phyloP scores from a whole-genome alignment of 805 yeast genomes.

The Lipomyces orientalis region DNA sequence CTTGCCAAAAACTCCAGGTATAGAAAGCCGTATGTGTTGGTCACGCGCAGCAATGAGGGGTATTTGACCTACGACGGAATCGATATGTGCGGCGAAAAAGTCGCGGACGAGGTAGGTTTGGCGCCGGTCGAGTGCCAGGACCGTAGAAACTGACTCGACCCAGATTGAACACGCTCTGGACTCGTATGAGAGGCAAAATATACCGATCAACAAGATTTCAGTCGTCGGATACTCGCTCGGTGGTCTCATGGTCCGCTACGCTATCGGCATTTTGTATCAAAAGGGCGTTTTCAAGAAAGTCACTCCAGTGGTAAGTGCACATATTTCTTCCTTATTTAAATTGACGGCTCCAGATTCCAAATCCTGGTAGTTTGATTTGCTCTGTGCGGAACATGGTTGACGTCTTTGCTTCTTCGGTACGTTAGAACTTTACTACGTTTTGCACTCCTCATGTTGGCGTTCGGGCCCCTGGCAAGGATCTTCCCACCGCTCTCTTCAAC shows the following conservation, averaged over 20 bases:
- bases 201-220: conserved; percentile 66
- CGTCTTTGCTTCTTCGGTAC: conserved; percentile 1
- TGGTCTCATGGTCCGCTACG: conserved; percentile 80
- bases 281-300: conserved; percentile 59
- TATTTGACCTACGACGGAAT: conserved; percentile 85
- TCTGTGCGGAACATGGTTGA: conserved; percentile 4
- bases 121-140: conserved; percentile 30
- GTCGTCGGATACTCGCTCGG: conserved; percentile 85
- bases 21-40: conserved; percentile 43
- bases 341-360: not conserved
- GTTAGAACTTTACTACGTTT: conserved; percentile 59
- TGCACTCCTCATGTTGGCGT: conserved; percentile 75
- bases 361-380: not conserved
- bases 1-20: conserved; percentile 29
- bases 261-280: conserved; percentile 70
- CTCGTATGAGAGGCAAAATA: conserved; percentile 37
- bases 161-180: conserved; percentile 36
- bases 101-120: conserved; percentile 64
- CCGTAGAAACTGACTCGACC: conserved; percentile 45
- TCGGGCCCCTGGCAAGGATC: conserved; percentile 45
- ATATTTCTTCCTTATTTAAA: not conserved
- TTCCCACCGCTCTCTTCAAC: conserved; percentile 63
- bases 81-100: conserved; percentile 80
- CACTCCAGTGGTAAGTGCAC: conserved; percentile 52
- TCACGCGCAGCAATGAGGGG: conserved; percentile 68